Base-by-base conservation (phyloP, 139 green algal genomes). In the Asterochloris sp. region DNA sequence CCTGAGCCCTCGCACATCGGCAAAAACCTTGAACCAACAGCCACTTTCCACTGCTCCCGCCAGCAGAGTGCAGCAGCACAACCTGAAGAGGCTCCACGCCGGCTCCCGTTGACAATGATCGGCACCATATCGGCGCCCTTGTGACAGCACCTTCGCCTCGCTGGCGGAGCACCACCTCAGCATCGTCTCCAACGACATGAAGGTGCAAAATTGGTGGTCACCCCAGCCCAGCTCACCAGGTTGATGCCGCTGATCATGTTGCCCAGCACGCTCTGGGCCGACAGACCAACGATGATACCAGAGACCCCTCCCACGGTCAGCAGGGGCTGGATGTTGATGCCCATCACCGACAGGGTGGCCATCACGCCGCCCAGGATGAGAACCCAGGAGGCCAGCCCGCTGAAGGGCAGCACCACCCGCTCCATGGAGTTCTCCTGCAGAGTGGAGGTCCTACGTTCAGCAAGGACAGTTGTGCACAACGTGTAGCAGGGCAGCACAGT, bases 231-330 rank as follows among this genome's bases (percentile, higher is more conserved):
- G 54, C 27, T 74, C 61, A 89, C 86, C 76, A 89, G 60, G 54
- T 89, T 89, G 83, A 89, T 86, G n/a, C 86, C 86, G 28, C 83
- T 82, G 38, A 89, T 87, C 83, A 88, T 85, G 73, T 89, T 89
- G 76, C 81, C 73, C 69, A 89, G 76, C 63, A 89, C 86, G 62
- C 76, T 85, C 78, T 89, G 86, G 10, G 86, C 80, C 0, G 82
- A 83, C 76, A 89, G 78, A 74, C 83, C 86, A 0, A 89, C 83
- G 0, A 89, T 69, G 63, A 88, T 69, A 63, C 83, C 81, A 62
- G 64, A 79, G 29, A 89, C 83, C 13, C 86, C 83, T 69, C 83
- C 83, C 54, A 89, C 82, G 12, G 86, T 87, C 76, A 89, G 82
- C 63, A 89, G 76, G 19, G 86, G 86, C 69, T 84, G 79, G 29